Percentiles rank a stretch among this genome's conserved stretches.
phyloP scores from a whole-genome alignment of 768 basidiomycete genomes.

The Suillus clintonianus region DNA sequence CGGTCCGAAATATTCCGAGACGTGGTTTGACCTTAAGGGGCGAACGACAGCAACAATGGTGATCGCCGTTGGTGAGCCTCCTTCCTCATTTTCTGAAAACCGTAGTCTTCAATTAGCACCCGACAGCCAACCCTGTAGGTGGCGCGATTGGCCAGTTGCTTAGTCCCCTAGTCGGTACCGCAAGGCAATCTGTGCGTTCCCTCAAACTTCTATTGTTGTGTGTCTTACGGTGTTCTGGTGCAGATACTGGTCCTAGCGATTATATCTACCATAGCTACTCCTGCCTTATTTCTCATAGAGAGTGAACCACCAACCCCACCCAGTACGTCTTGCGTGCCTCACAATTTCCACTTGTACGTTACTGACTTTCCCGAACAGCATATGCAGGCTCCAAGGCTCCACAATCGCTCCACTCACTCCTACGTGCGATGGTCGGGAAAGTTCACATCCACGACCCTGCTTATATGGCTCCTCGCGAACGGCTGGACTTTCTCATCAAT shows the following conservation, averaged over 20 bases:
- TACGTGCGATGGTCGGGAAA: constrained; percentile 53
- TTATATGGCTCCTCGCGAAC: constrained; percentile 64
- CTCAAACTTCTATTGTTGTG: background rate
- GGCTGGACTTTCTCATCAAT: constrained; percentile 69
- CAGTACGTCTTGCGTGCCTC: constrained; percentile 44
- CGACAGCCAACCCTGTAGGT: constrained; percentile 71
- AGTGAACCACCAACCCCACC: constrained; percentile 75
- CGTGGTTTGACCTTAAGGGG: constrained; percentile 77
- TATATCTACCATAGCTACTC: constrained; percentile 62
- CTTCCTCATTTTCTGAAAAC: background rate
- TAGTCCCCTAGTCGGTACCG: constrained; percentile 58
- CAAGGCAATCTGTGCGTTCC: constrained; percentile 58
- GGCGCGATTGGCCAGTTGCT: constrained; percentile 73
- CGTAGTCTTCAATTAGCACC: background rate
- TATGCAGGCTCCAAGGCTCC: constrained; percentile 67
- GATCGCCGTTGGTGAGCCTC: constrained; percentile 43
- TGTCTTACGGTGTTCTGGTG: background rate
- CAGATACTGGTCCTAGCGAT: constrained; percentile 75
- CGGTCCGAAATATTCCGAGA: constrained; percentile 80
- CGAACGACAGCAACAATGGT: constrained; percentile 79
- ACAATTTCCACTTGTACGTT: background rate
- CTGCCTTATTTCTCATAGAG: constrained; percentile 59
- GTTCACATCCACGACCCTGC: constrained; percentile 38
- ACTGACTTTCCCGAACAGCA: constrained; percentile 40
- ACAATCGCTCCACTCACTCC: constrained; percentile 53